Conservation (phyloP, 257 asterid species). For the Verbascum thapsus region DNA sequence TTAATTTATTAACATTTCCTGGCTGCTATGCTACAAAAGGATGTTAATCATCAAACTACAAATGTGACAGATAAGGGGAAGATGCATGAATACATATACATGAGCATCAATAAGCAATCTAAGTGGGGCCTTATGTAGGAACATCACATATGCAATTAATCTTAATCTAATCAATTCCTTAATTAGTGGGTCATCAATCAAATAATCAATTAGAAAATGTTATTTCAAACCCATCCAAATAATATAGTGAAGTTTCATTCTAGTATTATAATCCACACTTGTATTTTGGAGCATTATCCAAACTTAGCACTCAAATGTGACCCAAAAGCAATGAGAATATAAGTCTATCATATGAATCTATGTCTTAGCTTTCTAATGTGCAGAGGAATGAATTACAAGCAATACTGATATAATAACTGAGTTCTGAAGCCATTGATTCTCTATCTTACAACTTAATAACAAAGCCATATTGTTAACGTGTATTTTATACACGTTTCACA, state of each 20-base stretch:
- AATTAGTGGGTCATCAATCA: slow-evolving; percentile 23
- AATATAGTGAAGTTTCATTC: no score
- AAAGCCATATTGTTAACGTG: no score
- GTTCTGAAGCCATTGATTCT: neutral
- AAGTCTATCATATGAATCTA: neutral
- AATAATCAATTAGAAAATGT: slow-evolving; percentile 18
- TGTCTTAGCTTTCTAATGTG: neutral
- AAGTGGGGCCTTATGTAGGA: slow-evolving; percentile 36
- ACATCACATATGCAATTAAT: slow-evolving; percentile 10
- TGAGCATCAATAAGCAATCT: slow-evolving; percentile 25
- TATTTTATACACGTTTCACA: no score
- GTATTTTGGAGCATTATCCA: no score
- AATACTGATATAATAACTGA: neutral
- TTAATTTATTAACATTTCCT: slow-evolving; percentile 23
- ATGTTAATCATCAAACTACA: slow-evolving; percentile 18
- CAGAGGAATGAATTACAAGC: neutral
- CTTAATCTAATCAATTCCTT: slow-evolving; percentile 17
- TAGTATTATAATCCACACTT: no score
- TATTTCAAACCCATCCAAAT: neutral
- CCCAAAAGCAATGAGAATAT: neutral
- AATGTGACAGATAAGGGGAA: slow-evolving; percentile 26
- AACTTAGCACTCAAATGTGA: neutral
- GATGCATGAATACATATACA: slow-evolving; percentile 46
- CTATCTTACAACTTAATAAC: neutral
- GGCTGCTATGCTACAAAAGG: slow-evolving; percentile 24